Conservation (phyloP, 148 eudicot genomes). For the Fagopyrum tataricum region DNA sequence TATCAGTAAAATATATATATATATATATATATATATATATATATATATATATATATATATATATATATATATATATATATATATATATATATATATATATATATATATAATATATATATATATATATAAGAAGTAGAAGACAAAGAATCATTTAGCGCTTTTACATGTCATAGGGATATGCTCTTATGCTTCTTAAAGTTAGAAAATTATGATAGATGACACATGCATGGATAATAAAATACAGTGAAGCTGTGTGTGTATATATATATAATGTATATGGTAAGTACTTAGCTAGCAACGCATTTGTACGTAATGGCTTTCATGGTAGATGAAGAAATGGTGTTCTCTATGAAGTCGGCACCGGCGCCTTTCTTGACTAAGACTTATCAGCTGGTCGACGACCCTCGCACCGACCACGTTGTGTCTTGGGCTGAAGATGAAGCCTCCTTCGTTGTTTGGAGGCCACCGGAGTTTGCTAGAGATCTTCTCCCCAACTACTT, state of each 20-base stretch:
- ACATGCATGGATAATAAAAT: no score
- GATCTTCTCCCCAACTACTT: constrained; percentile 52
- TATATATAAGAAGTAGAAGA: neutral
- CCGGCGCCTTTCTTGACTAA: constrained; percentile 46
- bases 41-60: no score
- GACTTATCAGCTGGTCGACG: constrained; percentile 47
- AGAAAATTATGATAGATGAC: no score
- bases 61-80: no score
- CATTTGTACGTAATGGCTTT: neutral
- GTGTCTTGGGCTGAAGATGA: constrained; percentile 53
- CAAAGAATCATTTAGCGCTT: neutral
- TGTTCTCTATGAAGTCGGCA: constrained; percentile 17
- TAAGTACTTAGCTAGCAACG: no score
- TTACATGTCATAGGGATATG: neutral
- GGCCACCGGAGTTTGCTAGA: constrained; percentile 48
- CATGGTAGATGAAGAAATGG: constrained; percentile 1
- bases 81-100: no score
- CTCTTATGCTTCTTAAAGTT: neutral
- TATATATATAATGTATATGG: no score
- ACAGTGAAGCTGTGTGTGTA: no score
- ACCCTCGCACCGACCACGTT: constrained; percentile 35
- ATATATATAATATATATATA: no score
- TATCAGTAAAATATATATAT: no score
- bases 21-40: no score
- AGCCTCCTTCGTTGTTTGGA: constrained; percentile 40